Evolutionary conservation across 495 filamentous ascomycete genomes (phyloP), one percentile per base, ranked within the genome.

Genomic region (Ramalina intermedia): DNA sequence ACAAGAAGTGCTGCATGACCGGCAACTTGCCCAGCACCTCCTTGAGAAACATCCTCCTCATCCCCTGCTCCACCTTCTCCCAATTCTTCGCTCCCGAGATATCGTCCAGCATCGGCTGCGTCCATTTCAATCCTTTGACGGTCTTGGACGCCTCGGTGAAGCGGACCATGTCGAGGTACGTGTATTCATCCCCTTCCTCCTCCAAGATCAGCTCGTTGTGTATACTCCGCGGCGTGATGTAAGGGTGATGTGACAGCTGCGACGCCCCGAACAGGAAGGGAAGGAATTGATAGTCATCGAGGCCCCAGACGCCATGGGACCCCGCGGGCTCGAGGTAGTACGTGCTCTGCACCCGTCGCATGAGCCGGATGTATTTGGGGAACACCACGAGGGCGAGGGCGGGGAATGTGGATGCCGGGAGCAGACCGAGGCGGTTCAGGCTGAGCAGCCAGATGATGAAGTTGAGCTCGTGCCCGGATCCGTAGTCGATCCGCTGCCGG

Each of bases 1-100:
- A 99, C 24, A 93, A 60, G 60, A 99, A 96, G 63, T 99, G 93
- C 61, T 99, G 91, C 82, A 96, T 95, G 37, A 99, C 91, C 6
- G 93, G 93, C 47, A 96, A 62, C 66, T 99, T 99, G 21, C 82
- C 78, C 39, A 99, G 66, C 1, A 99, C 89, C 63, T 99, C 93
- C 37, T 78, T 81, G 41, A 88, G 76, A 60, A 96, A 96, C 91
- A 96, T 99, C 55, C 84, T 80, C 54, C 84, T 74, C 91, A 99
- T 95, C 7, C 91, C 91, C 17, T 72, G 84, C 59, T 95, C 90
- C 41, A 99, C 82, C 67, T 99, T 96, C 47, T 55, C 67, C 91
- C 91, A 99, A 49, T 72, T 84, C 62, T 87, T 87, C 4, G 91
- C 84, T n/a, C 82, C 80, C 2, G 82, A 88, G 50, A 99, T 96